These are phyloP conservation scores for Diaporthe sp. DNA, from an alignment of 2,329 filamentous ascomycete genomes.

Conservation along the genomic window DNA sequence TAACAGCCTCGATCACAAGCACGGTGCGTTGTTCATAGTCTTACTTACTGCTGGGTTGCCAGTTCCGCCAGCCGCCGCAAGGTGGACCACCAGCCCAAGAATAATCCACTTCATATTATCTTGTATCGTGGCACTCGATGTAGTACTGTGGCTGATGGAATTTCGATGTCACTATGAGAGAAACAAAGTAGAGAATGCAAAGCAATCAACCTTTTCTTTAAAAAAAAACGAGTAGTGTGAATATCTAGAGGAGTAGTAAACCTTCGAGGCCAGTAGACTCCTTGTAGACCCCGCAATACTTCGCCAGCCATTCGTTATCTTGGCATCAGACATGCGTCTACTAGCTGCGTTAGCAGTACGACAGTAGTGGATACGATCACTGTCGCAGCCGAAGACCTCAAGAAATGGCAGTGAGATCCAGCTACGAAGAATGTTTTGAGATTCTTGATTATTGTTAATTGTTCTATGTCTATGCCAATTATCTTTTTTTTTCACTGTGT, in stretches of 20 bases:
- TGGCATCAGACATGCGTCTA: too few relatives aligned
- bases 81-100: background rate
- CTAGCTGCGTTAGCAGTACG: background rate
- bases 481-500: too few relatives aligned
- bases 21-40: too few relatives aligned
- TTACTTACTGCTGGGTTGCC: conserved; percentile 3
- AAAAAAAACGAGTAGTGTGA: background rate
- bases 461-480: too few relatives aligned
- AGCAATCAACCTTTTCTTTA: background rate
- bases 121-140: too few relatives aligned
- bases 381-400: too few relatives aligned
- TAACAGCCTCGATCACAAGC: background rate
- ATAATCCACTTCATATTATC: background rate
- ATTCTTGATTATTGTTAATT: too few relatives aligned
- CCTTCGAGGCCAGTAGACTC: background rate
- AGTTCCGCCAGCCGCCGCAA: background rate
- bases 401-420: too few relatives aligned
- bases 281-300: background rate
- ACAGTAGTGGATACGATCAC: too few relatives aligned
- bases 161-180: background rate
- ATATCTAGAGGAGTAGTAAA: background rate
- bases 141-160: background rate
- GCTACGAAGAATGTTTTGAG: too few relatives aligned
- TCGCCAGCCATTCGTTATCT: background rate
- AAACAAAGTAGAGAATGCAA: background rate